Evolutionary conservation across 768 basidiomycete genomes (phyloP).

Genomic region (Naganishia antarctica): DNA sequence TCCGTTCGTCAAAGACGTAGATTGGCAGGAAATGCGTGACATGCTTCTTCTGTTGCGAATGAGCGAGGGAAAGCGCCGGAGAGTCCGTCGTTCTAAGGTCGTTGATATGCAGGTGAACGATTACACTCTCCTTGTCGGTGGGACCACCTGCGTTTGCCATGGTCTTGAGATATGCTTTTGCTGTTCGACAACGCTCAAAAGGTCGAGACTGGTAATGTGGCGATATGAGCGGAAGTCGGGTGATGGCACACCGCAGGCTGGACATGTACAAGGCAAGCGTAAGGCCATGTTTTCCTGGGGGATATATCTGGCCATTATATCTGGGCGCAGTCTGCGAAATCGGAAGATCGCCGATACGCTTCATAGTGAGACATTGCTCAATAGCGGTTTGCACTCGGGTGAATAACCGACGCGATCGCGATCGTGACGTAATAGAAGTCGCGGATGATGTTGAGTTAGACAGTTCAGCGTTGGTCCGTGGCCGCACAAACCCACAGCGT

Average conservation of each 20-base stretch:
- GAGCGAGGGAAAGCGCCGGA: constrained; percentile 37
- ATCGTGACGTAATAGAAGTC: constrained; percentile 2
- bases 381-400: too few relatives aligned
- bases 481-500: too few relatives aligned
- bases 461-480: too few relatives aligned
- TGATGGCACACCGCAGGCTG: too few relatives aligned
- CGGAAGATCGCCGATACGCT: constrained; percentile 9
- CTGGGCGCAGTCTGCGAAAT: too few relatives aligned
- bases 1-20: constrained; percentile 51
- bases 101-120: constrained; percentile 44
- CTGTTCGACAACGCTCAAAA: neutral
- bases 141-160: constrained; percentile 3
- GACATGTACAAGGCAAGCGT: too few relatives aligned
- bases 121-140: constrained; percentile 7
- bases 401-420: constrained; percentile 4
- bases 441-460: too few relatives aligned
- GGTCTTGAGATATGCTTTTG: neutral
- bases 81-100: constrained; percentile 44
- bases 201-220: too few relatives aligned
- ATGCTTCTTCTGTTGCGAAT: constrained; percentile 34
- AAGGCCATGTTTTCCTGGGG: too few relatives aligned
- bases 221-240: too few relatives aligned
- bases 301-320: too few relatives aligned
- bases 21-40: constrained; percentile 52
- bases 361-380: neutral